Evolutionary conservation across 2,329 filamentous ascomycete species (phyloP).

Genomic region (Alternaria sp.): DNA sequence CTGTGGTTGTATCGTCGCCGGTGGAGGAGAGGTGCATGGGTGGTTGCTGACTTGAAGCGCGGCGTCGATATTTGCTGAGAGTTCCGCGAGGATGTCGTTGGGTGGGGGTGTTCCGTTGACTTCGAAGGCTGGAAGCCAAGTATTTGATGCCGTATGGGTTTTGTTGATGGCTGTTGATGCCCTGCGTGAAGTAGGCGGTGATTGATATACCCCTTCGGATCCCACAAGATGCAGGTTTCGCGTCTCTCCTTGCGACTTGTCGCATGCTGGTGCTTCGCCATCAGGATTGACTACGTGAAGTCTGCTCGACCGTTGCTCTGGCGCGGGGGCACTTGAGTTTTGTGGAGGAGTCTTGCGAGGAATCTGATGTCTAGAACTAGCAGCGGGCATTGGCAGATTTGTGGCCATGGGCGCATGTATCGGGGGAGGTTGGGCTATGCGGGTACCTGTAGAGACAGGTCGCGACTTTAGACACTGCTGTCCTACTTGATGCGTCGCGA

Average conservation of each 20-base stretch:
- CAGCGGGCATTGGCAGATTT: not conserved
- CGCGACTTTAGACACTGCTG: not conserved
- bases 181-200: not conserved
- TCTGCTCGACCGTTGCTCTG: not conserved
- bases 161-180: not conserved
- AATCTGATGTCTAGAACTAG: not conserved
- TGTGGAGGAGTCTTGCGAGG: not conserved
- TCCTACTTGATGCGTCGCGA: not conserved
- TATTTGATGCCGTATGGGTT: not conserved
- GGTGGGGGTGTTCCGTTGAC: constrained; percentile 9
- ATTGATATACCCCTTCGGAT: constrained; percentile 4
- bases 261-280: not conserved
- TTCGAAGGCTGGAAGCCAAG: constrained; percentile 10
- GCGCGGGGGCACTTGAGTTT: not conserved
- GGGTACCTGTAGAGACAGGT: not conserved
- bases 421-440: not conserved
- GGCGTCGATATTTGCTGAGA: constrained; percentile 24
- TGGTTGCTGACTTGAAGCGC: not conserved
- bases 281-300: not conserved
- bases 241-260: not conserved
- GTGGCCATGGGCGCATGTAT: not conserved
- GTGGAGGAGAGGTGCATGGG: not conserved
- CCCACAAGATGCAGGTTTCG: constrained; percentile 4
- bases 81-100: constrained; percentile 21
- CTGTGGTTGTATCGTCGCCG: not conserved